Evolutionary conservation across 2,329 filamentous ascomycete species (phyloP).

Genomic region (Trichoderma citrinoviride): DNA sequence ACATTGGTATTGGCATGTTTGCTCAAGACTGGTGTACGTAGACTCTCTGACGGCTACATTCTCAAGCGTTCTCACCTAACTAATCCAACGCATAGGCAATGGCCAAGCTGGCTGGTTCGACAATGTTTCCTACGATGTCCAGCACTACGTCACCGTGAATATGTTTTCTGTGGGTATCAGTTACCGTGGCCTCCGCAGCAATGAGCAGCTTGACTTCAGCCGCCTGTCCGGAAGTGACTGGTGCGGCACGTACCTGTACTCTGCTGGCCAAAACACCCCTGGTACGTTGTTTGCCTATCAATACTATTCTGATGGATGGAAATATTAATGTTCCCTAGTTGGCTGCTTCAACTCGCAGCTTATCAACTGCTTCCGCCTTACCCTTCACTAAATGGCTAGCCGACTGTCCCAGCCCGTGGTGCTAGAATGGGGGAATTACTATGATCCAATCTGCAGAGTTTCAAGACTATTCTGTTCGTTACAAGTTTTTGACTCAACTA

Average conservation of each 20-base stretch:
- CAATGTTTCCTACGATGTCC: slow-evolving; percentile 23
- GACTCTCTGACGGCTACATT: background rate
- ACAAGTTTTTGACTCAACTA: no score
- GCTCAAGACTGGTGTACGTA: slow-evolving; percentile 24
- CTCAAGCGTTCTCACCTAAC: background rate
- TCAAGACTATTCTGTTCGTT: no score
- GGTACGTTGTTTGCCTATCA: background rate
- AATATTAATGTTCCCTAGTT: background rate
- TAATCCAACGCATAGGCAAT: slow-evolving; percentile 10
- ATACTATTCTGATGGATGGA: no score
- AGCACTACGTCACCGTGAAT: slow-evolving; percentile 19
- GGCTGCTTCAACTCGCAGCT: slow-evolving; percentile 23
- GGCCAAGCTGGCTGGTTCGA: slow-evolving; percentile 24
- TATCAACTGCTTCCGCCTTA: slow-evolving; percentile 31
- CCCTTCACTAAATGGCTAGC: slow-evolving; percentile 25
- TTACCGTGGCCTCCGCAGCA: slow-evolving; percentile 24
- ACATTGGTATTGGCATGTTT: slow-evolving; percentile 26
- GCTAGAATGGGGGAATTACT: no score
- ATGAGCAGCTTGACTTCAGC: slow-evolving; percentile 26
- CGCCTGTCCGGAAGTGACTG: slow-evolving; percentile 21
- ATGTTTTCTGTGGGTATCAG: slow-evolving; percentile 26
- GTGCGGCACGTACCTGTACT: slow-evolving; percentile 23
- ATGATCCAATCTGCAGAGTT: background rate
- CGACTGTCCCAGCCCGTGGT: rapidly evolving
- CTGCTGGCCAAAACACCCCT: slow-evolving; percentile 6